Evolutionary conservation across 306 rosid genomes (phyloP).

Genomic region (Fragaria iinumae): DNA sequence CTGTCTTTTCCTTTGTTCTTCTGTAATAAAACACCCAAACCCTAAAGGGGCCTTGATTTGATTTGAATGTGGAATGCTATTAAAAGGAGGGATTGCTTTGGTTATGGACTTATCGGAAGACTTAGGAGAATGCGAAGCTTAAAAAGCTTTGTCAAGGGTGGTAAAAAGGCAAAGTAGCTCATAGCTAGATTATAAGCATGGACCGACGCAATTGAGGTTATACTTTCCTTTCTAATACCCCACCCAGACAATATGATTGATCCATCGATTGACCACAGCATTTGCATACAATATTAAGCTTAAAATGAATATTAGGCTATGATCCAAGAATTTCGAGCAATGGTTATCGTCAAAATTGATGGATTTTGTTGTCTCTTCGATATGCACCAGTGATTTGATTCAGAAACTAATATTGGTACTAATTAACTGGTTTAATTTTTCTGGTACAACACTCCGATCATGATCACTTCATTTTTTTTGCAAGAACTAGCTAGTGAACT

Average conservation of each 20-base stretch:
- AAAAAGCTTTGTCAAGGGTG: conserved; percentile 32
- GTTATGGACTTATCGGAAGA: not conserved
- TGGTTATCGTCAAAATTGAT: not conserved
- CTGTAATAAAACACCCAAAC: conserved; percentile 71
- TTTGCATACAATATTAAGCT: not conserved
- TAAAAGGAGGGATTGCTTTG: conserved; percentile 16
- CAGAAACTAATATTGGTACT: no score
- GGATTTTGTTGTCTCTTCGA: not conserved
- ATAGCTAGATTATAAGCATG: not conserved
- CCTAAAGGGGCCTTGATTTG: conserved; percentile 42
- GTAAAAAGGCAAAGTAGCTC: conserved; percentile 22
- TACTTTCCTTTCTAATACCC: conserved; percentile 28
- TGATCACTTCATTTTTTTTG: no score
- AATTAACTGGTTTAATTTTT: no score
- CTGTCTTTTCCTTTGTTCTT: conserved; percentile 39
- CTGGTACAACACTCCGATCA: no score
- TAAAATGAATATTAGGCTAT: not conserved
- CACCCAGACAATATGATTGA: conserved; percentile 51
- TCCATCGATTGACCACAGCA: conserved; percentile 48
- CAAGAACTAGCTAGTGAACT: no score
- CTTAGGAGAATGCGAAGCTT: conserved; percentile 22
- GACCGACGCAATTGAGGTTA: conserved; percentile 17
- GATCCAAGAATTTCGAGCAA: not conserved
- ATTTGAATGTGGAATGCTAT: conserved; percentile 32
- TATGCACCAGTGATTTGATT: no score